Evolutionary conservation across 257 asterid genomes (phyloP).

Genomic region (Paraleonurus japonicus): DNA sequence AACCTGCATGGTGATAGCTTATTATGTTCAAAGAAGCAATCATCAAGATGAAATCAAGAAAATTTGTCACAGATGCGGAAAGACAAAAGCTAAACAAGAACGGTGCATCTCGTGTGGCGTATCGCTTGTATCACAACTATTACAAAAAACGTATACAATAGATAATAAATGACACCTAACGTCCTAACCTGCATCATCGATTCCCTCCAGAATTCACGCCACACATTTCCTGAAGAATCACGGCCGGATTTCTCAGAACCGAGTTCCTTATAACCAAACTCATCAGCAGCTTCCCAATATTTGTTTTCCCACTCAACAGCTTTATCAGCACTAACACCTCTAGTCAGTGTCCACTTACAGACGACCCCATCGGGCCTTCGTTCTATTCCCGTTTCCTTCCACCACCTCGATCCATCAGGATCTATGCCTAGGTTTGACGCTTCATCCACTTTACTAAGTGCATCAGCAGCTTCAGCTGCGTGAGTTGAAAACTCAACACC

Average conservation of each 20-base stretch:
- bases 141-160: not conserved
- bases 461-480: conserved; percentile 81
- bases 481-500: conserved; percentile 65
- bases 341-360: conserved; percentile 79
- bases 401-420: conserved; percentile 88
- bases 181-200: conserved; percentile 79
- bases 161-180: too few species aligned
- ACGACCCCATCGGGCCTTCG: conserved; percentile 79
- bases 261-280: conserved; percentile 85
- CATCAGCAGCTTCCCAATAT: conserved; percentile 98
- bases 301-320: conserved; percentile 89
- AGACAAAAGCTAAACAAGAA: not conserved
- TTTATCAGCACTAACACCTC: conserved; percentile 77
- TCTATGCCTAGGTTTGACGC: conserved; percentile 41
- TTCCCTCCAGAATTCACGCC: conserved; percentile 96
- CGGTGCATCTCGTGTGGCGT: not conserved
- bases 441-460: conserved; percentile 48
- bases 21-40: not conserved
- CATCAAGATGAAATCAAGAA: not conserved
- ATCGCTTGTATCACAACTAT: not conserved
- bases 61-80: not conserved
- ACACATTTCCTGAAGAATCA: conserved; percentile 81
- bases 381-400: conserved; percentile 91
- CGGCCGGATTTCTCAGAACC: conserved; percentile 99
- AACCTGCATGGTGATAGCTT: conserved; percentile 39